phyloP scores from a whole-genome alignment of 2,329 filamentous ascomycete genomes.

The Colletotrichum brevisporum region DNA sequence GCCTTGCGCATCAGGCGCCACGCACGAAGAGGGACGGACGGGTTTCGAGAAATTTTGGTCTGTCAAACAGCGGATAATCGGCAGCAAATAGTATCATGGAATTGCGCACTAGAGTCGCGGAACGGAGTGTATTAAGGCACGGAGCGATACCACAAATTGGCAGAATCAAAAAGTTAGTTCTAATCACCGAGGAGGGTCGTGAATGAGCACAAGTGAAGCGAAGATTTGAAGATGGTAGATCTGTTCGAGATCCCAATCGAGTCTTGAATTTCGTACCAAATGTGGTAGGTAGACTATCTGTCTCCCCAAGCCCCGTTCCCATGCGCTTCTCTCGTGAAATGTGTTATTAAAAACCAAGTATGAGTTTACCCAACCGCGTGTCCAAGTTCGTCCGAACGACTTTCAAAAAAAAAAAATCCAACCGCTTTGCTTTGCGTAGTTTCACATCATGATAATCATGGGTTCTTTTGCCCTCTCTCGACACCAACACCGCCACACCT shows the following conservation, averaged over 20 bases:
- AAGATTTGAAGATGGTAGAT: not conserved
- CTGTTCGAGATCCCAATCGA: not conserved
- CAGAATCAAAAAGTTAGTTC: conserved; percentile 33
- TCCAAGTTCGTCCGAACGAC: conserved; percentile 2
- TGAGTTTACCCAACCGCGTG: conserved; percentile 3
- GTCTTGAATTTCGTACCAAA: no score
- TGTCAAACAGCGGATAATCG: not conserved
- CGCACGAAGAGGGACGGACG: conserved; percentile 10
- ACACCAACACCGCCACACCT: not conserved
- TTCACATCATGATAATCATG: conserved; percentile 36
- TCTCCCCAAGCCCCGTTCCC: no score
- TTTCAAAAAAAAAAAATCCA: conserved; percentile 3
- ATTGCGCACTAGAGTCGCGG: conserved; percentile 17
- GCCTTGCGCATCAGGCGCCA: not conserved
- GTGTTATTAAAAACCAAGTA: conserved; percentile 28
- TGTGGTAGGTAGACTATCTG: no score
- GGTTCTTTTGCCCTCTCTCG: not conserved
- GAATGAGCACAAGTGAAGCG: not conserved
- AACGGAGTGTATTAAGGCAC: conserved; percentile 29
- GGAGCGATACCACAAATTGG: conserved; percentile 38
- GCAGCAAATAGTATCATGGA: conserved; percentile 16
- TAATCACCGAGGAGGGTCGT: not conserved
- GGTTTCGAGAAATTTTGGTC: not conserved
- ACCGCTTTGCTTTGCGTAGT: conserved; percentile 35
- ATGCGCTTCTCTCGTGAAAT: no score